Conservation (phyloP, 805 yeast species). For the Candida peoriensis region DNA sequence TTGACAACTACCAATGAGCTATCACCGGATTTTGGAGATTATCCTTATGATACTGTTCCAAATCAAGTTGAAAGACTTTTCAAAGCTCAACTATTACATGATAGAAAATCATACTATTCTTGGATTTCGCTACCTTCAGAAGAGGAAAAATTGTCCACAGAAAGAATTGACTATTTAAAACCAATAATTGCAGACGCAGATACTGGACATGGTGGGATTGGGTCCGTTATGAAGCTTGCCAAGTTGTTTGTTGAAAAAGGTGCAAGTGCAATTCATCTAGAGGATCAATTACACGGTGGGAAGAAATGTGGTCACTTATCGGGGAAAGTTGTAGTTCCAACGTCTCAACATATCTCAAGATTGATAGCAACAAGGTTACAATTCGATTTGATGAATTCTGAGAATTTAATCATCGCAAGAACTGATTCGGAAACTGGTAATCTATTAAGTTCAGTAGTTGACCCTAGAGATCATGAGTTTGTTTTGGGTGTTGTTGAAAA, state of each 20-base stretch:
- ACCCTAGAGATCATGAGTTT: slow-evolving; percentile 52
- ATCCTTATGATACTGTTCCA: slow-evolving; percentile 68
- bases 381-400: slow-evolving; percentile 60
- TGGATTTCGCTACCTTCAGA: slow-evolving; percentile 25
- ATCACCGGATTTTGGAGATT: slow-evolving; percentile 64
- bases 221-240: slow-evolving; percentile 60
- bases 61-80: slow-evolving; percentile 56
- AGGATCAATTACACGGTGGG: slow-evolving; percentile 62
- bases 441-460: slow-evolving; percentile 45
- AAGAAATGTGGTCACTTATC: slow-evolving; percentile 62
- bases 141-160: slow-evolving; percentile 14
- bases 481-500: slow-evolving; percentile 42
- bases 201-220: slow-evolving; percentile 61
- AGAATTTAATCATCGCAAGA: slow-evolving; percentile 54
- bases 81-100: slow-evolving; percentile 55
- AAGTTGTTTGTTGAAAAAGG: slow-evolving; percentile 63
- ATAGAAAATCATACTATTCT: slow-evolving; percentile 41
- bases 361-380: slow-evolving; percentile 55
- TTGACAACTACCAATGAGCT: slow-evolving; percentile 59
- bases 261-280: slow-evolving; percentile 62
- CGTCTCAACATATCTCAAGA: slow-evolving; percentile 49
- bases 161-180: slow-evolving; percentile 43
- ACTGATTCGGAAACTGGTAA: slow-evolving; percentile 55
- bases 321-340: slow-evolving; percentile 59
- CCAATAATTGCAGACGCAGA: slow-evolving; percentile 67